These are phyloP conservation scores for Podaxis sp. DNA, from an alignment of 768 basidiomycete species.

Conservation along the genomic window DNA sequence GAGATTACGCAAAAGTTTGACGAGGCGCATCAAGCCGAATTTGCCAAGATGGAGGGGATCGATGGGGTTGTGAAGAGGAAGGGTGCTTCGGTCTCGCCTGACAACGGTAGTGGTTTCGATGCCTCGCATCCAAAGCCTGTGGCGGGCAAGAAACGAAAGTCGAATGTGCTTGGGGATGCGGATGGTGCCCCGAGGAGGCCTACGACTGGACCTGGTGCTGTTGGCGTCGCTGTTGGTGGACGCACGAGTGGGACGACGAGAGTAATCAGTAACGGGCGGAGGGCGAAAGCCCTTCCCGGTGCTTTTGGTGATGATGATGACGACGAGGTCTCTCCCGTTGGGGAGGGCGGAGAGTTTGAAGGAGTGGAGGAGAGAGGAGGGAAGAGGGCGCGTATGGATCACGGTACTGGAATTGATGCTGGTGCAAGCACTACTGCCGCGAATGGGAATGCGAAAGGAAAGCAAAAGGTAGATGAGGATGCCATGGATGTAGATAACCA, in stretches of 20 bases:
- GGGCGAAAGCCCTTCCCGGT: constrained; percentile 51
- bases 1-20: constrained; percentile 49
- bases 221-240: constrained; percentile 25
- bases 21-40: constrained; percentile 61
- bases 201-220: constrained; percentile 23
- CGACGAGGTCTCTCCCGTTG: constrained; percentile 31
- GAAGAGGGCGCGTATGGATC: constrained; percentile 36
- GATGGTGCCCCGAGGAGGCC: background rate
- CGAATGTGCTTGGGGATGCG: constrained; percentile 44
- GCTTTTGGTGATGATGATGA: constrained; percentile 58
- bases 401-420: constrained; percentile 27
- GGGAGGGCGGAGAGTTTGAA: constrained; percentile 28
- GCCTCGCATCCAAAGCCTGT: constrained; percentile 19
- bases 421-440: constrained; percentile 7
- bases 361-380: constrained; percentile 28
- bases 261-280: constrained; percentile 48
- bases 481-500: constrained; percentile 11
- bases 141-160: constrained; percentile 48
- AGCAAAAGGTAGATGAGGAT: constrained; percentile 36
- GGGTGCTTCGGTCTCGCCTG: background rate
- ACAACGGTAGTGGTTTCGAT: background rate
- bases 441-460: constrained; percentile 29
- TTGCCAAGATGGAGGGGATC: constrained; percentile 80
- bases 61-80: constrained; percentile 38
- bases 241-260: constrained; percentile 37